Conservation (phyloP, 345 rosid species). For the Eucalyptus albens region DNA sequence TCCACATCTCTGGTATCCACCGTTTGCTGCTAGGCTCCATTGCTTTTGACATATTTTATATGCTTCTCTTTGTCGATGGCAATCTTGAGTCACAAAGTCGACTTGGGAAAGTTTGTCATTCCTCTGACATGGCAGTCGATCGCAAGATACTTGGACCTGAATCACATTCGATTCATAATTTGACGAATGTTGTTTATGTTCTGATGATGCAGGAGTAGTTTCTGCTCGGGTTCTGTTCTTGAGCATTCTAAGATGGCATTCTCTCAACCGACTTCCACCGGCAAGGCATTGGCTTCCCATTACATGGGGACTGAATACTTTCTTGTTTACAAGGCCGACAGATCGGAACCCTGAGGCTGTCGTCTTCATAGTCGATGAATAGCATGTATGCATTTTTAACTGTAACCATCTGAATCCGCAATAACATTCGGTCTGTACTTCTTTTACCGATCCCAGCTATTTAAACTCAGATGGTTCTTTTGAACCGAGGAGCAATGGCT, state of each 20-base stretch:
- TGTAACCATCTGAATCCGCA: background rate
- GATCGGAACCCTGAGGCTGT: background rate
- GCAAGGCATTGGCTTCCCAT: conserved; percentile 54
- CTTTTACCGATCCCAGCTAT: background rate
- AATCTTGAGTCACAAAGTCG: background rate
- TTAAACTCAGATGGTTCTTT: background rate
- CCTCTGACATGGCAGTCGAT: background rate
- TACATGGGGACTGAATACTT: conserved; percentile 31
- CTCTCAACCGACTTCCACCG: conserved; percentile 62
- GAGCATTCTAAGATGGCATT: conserved; percentile 60
- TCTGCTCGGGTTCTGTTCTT: conserved; percentile 20
- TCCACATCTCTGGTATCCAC: background rate
- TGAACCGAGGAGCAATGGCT: background rate
- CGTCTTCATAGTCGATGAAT: background rate
- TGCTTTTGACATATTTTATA: background rate
- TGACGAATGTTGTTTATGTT: background rate
- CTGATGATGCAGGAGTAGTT: conserved; percentile 43
- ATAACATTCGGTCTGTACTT: background rate
- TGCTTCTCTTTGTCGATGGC: background rate
- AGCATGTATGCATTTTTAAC: background rate
- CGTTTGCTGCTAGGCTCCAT: too few species aligned
- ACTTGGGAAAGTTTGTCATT: background rate
- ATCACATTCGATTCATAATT: background rate
- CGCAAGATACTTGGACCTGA: background rate
- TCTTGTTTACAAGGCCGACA: conserved; percentile 40